A percentile compares a stretch with the other conserved stretches of the same genome.
Evolutionary conservation across 2,329 filamentous ascomycete genomes (phyloP).

Genomic region (Pseudogymnoascus pannorum): DNA sequence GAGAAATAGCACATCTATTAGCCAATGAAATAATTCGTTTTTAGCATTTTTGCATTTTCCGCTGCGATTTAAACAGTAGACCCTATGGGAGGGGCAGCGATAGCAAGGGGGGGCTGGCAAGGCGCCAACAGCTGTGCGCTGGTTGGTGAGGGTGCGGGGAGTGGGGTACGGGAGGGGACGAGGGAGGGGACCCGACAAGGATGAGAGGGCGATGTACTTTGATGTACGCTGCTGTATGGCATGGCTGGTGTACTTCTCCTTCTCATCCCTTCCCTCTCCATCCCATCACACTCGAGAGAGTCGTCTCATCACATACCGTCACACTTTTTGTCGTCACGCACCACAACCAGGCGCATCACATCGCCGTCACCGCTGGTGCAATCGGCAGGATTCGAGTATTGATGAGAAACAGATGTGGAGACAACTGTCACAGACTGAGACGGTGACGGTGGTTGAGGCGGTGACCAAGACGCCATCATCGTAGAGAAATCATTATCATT

Average conservation of each 20-base stretch:
- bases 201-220: not conserved
- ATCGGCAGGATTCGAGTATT: not conserved
- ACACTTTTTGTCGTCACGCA: constrained; percentile 6
- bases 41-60: constrained; percentile 6
- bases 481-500: not conserved
- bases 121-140: constrained; percentile 3
- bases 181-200: not conserved
- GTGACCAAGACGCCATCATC: not conserved
- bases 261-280: not conserved
- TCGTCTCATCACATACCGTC: constrained; percentile 5
- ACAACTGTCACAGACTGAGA: not conserved
- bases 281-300: not conserved
- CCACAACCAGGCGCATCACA: constrained; percentile 6
- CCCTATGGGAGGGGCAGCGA: not conserved
- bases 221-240: not conserved
- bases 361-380: not conserved
- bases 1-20: not conserved
- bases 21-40: not conserved
- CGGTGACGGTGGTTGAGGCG: not conserved
- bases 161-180: constrained; percentile 7
- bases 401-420: not conserved
- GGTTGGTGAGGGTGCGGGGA: not conserved
- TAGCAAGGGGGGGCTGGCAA: not conserved
- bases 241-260: not conserved
- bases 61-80: not conserved